A percentile compares a stretch with the other conserved stretches of the same genome.
Conservation (phyloP, 1,139 yeast species). For the Magnusiomyces fungicola region DNA sequence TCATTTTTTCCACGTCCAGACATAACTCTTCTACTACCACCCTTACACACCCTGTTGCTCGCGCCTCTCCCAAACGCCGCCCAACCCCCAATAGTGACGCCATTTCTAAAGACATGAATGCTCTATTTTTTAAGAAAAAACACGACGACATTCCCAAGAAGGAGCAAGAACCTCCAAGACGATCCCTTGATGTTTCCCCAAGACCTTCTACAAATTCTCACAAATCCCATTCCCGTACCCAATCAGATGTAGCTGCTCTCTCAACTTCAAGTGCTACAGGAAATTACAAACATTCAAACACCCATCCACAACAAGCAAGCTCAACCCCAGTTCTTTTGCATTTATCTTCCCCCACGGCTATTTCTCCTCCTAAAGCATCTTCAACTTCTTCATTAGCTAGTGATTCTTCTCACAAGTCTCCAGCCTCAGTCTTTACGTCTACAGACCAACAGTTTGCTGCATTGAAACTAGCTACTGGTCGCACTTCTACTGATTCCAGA, state of each 20-base stretch:
- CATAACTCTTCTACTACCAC: not conserved
- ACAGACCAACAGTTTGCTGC: slow-evolving; percentile 5
- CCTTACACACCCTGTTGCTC: not conserved
- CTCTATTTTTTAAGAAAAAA: not conserved
- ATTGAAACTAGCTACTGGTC: not conserved
- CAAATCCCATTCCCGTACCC: not conserved
- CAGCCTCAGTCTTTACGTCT: not conserved
- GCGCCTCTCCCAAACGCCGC: slow-evolving; percentile 2
- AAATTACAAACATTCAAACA: not conserved
- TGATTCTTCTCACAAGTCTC: not conserved
- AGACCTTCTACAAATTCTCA: not conserved
- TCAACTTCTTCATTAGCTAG: not conserved
- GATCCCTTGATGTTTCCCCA: not conserved
- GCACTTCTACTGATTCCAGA: not conserved
- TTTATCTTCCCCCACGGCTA: not conserved
- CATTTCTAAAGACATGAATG: slow-evolving; percentile 1
- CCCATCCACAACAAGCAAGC: not conserved
- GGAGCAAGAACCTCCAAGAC: no score
- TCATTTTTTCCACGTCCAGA: not conserved
- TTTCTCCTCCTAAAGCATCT: not conserved
- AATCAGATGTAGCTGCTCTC: not conserved
- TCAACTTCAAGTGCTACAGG: not conserved
- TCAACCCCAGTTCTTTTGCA: not conserved
- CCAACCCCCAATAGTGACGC: not conserved
- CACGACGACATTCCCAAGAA: not conserved